Evolutionary conservation across 2,329 filamentous ascomycete species (phyloP).

Genomic region (Tolypocladium nubicola): DNA sequence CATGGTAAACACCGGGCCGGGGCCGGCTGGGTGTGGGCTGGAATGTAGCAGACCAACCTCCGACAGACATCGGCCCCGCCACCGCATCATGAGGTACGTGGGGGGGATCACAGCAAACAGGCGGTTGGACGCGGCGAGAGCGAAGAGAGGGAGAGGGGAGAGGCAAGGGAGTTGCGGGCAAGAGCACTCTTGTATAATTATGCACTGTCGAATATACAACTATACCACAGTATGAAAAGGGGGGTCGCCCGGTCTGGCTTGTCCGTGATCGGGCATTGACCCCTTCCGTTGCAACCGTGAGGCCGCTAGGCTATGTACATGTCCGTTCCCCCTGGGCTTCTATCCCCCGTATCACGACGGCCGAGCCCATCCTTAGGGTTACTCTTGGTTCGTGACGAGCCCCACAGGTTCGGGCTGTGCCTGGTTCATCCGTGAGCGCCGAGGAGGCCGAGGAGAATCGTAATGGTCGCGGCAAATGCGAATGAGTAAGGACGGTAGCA

Average conservation of each 20-base stretch:
- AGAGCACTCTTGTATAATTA: constrained; percentile 9
- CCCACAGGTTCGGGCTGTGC: neutral
- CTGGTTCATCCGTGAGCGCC: neutral
- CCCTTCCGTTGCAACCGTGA: neutral
- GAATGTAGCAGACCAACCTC: neutral
- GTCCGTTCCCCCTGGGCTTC: neutral
- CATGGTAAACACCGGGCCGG: neutral
- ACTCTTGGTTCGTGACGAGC: neutral
- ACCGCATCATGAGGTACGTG: neutral
- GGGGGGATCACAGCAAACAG: neutral
- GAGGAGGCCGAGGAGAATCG: neutral
- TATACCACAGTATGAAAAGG: constrained; percentile 5
- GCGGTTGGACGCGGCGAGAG: neutral
- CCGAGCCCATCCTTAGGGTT: neutral
- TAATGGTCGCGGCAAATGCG: neutral
- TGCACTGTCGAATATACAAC: constrained; percentile 13
- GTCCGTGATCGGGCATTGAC: neutral
- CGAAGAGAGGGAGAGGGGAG: neutral
- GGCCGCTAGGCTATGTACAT: constrained; percentile 1
- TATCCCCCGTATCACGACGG: neutral
- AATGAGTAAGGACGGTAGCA: constrained; percentile 6
- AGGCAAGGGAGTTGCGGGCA: neutral
- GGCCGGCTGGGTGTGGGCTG: neutral
- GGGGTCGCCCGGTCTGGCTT: neutral
- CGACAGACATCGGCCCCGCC: neutral